Evolutionary conservation across 1,284 basidiomycete genomes (phyloP), one percentile per base, ranked within the genome.

Genomic region (Papiliotrema flavescens): DNA sequence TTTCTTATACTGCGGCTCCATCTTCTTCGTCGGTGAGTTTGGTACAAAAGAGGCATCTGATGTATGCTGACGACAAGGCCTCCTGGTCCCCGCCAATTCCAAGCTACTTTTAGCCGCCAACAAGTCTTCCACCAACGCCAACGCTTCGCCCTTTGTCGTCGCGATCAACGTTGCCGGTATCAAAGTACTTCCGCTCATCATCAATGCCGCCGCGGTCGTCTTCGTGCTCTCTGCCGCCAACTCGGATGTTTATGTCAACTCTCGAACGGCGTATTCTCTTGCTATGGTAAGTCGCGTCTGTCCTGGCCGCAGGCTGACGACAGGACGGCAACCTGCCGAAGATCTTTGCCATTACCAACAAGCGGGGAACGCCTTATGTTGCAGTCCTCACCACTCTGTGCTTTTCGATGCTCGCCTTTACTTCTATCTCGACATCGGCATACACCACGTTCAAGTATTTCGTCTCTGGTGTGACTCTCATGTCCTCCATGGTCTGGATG

Each of bases 131-230:
- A 56, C 51, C 22, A 60, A 60, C 39, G 58, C 58, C 43, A 60
- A 57, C 34, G 59, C 55, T 14, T 60, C 59, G 17, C 59, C 59
- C 14, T 60, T 60, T 32, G 59, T 60, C 22, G 59, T 60, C n/a
- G 59, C 59, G 5, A 54, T 41, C 17, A 50, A 59, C 22, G 49
- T 57, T 23, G 85, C 87, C 0, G 84, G 86, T n/a, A 89, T 90
- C 72, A 83, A 82, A 60, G 80, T 78, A 2, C 76, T 90, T 2
- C 88, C 89, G 1, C 82, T 81, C 49, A 82, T 91, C 61, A 89
- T 92, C 76, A 94, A 94, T 71, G 89, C 89, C 8, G 84, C 83
- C 63, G 80, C 93, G 15, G 76, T 94, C 51, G 87, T 85, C 32
- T 88, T 57, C 35, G 53, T 52, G 3, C 14, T 53, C 26, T 60